Evolutionary conservation across 2,329 filamentous ascomycete species (phyloP), one percentile per base, ranked within the genome.

Genomic region (Ramularia collo-cygni): DNA sequence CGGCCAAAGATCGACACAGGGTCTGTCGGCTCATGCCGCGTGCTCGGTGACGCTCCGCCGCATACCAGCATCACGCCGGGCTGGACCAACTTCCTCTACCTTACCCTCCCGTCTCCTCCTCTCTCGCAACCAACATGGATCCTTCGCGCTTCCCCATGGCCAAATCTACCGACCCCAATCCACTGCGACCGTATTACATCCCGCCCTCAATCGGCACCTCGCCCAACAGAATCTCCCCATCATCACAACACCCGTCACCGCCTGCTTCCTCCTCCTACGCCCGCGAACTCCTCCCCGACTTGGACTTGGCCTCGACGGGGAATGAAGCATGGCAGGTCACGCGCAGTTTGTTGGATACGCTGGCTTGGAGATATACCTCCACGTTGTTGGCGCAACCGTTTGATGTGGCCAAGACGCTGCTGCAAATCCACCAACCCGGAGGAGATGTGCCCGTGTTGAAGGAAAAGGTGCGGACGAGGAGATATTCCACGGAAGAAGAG

Each of bases 341-440:
- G 30, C 85, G 83, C 59, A 81, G 83, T 47, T 68, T 94, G 45
- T 59, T 95, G 34, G 88, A 96, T 60, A 82, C 89, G 61, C 77
- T 92, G 50, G 61, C 94, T 63, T 93, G 89, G 81, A 90, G 92
- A 60, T 98, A 98, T 67, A 83, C 82, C 10, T 87, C 83, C 42
- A 81, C 95, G 16, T 65, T 96, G 57, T 81, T 95, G 60, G 84
- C 87, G 38, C 92, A 98, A 66, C 92, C 92, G 10, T 96, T 98
- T 63, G 92, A 96, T 70, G 89, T 95, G 42, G 88, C 90, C 58
- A 96, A 95, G 74, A 92, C 83, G 10, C 77, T 96, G 40, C 68
- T 98, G 53, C 92, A 98, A 66, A 79, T 88, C 37, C 78, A 77
- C 48, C 65, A 76, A 37, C 69, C 69, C 27, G 21, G 21, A 6